These are phyloP conservation scores for Musa acuminata DNA, from an alignment of 176 grass and related monocot genomes.

Conservation along the genomic window DNA sequence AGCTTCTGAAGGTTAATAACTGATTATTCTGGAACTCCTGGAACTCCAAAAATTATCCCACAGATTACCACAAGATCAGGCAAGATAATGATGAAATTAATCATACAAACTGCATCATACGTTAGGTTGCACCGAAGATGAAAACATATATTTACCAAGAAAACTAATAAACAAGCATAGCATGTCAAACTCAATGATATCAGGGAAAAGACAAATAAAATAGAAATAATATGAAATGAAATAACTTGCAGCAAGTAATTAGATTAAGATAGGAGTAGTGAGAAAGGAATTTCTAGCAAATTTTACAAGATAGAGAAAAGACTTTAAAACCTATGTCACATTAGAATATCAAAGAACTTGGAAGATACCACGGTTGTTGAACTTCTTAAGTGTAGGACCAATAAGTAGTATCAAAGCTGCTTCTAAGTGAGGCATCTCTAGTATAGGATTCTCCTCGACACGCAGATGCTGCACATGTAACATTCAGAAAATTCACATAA, in stretches of 20 bases:
- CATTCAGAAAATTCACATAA: slow-evolving; percentile 17
- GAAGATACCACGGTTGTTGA: slow-evolving; percentile 70
- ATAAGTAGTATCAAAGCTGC: slow-evolving; percentile 69
- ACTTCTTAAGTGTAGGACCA: slow-evolving; percentile 82
- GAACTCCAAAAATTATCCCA: too few relatives aligned
- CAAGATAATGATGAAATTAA: neutral
- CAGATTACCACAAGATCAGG: neutral
- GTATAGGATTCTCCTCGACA: slow-evolving; percentile 81
- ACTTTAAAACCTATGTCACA: neutral
- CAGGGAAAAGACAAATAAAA: neutral
- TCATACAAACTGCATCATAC: neutral
- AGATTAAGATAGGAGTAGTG: too few relatives aligned
- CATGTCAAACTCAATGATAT: neutral
- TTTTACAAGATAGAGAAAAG: neutral
- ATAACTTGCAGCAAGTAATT: neutral
- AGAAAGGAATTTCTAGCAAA: neutral
- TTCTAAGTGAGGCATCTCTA: slow-evolving; percentile 81
- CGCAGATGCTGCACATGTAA: slow-evolving; percentile 59
- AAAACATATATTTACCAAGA: too few relatives aligned
- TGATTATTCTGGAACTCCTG: neutral
- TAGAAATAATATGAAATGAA: neutral
- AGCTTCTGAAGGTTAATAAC: neutral
- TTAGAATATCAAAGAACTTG: slow-evolving; percentile 4
- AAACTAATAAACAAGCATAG: too few relatives aligned
- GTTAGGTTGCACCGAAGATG: neutral